Conservation (phyloP, 805 yeast species). For the Maudiozyma bulderi region DNA sequence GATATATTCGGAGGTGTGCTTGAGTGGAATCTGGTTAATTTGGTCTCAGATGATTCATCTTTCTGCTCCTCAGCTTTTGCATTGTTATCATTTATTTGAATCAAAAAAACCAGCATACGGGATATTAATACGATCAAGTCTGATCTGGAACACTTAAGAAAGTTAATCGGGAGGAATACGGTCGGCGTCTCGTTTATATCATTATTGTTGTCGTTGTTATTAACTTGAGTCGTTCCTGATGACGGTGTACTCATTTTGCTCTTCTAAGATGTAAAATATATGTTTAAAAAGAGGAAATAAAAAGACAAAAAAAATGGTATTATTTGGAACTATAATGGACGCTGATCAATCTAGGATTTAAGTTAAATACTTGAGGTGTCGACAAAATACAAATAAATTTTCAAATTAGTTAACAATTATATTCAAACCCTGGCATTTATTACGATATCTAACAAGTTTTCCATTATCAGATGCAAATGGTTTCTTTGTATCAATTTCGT, state of each 20-base stretch:
- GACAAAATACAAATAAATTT: no score
- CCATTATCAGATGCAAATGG: background rate
- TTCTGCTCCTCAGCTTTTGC: conserved; percentile 21
- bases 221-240: background rate
- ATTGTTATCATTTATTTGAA: conserved; percentile 55
- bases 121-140: conserved; percentile 66
- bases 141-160: conserved; percentile 56
- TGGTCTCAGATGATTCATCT: background rate
- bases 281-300: background rate
- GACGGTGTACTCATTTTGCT: background rate
- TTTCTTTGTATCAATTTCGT: no score
- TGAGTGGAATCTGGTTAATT: conserved; percentile 81
- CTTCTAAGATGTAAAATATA: background rate
- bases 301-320: background rate
- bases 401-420: background rate
- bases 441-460: background rate
- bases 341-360: no score
- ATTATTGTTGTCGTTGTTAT: background rate
- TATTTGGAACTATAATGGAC: background rate
- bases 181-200: conserved; percentile 9
- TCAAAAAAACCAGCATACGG: conserved; percentile 70
- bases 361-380: no score
- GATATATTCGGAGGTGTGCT: conserved; percentile 86
- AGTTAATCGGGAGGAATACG: conserved; percentile 30
- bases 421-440: background rate